phyloP scores from a whole-genome alignment of 164 flowering plant species.

The Protea cynaroides region DNA sequence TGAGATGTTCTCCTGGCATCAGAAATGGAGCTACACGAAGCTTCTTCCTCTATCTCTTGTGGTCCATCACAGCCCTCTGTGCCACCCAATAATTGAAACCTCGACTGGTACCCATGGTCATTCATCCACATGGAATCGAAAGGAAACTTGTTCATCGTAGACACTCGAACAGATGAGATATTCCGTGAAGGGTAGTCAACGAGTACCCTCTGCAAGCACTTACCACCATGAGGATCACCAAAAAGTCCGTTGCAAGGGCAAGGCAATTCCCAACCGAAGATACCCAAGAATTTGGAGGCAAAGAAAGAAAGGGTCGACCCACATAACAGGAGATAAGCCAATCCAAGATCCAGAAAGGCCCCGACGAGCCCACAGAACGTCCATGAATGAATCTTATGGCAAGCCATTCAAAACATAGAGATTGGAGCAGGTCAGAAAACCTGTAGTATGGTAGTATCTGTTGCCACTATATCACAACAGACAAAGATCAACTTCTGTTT shows the following conservation, averaged over 20 bases:
- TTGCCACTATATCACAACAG: too few relatives aligned
- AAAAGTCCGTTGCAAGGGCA: constrained; percentile 75
- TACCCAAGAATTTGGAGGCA: constrained; percentile 44
- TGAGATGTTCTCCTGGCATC: constrained; percentile 21
- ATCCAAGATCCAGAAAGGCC: constrained; percentile 73
- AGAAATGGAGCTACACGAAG: constrained; percentile 39
- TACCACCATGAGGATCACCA: constrained; percentile 24
- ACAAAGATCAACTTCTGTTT: too few relatives aligned
- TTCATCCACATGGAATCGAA: constrained; percentile 36
- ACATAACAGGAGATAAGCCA: constrained; percentile 61
- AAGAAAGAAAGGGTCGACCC: constrained; percentile 55
- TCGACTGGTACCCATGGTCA: constrained; percentile 10
- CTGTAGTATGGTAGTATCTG: background rate
- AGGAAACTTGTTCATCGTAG: constrained; percentile 49
- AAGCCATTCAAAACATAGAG: too few relatives aligned
- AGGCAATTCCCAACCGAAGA: constrained; percentile 64
- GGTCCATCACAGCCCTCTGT: constrained; percentile 10
- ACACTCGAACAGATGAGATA: constrained; percentile 44
- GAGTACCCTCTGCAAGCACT: constrained; percentile 45
- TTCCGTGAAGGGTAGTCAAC: constrained; percentile 42
- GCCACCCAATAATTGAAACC: constrained; percentile 11
- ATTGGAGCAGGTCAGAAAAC: too few relatives aligned
- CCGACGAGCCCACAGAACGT: constrained; percentile 58
- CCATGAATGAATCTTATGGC: constrained; percentile 51
- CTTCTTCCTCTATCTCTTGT: constrained; percentile 39